phyloP scores from a whole-genome alignment of 163 green algal species.

The Scenedesmus sp. region DNA sequence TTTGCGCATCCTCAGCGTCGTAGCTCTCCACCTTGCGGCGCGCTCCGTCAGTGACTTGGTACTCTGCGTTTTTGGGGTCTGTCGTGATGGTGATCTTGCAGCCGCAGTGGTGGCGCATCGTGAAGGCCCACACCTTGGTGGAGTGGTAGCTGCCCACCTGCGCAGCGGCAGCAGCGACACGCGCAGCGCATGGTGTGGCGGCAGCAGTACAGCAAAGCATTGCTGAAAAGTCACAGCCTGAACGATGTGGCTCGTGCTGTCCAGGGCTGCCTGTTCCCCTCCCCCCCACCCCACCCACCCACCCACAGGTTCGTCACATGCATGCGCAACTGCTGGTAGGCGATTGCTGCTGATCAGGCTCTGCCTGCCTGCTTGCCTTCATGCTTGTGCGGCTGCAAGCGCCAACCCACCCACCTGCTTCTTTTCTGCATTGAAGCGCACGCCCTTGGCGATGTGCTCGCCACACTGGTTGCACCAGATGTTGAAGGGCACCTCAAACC shows the following conservation, averaged over 20 bases:
- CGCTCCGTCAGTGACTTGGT: constrained; percentile 84
- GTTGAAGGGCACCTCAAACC: constrained; percentile 97
- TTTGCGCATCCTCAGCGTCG: constrained; percentile 54
- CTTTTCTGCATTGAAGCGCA: constrained; percentile 98
- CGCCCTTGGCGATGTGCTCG: constrained; percentile 93
- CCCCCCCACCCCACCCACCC: too few species aligned
- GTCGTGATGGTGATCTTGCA: constrained; percentile 93
- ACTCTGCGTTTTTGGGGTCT: constrained; percentile 95
- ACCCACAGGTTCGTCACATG: neutral
- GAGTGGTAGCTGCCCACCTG: constrained; percentile 92
- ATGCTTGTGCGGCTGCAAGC: neutral
- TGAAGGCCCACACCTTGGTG: constrained; percentile 95
- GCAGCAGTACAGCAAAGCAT: neutral
- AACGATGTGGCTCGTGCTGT: too few species aligned
- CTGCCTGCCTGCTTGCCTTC: neutral
- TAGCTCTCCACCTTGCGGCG: constrained; percentile 73
- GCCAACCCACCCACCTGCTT: constrained; percentile 74
- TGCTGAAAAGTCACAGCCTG: neutral
- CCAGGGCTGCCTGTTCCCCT: too few species aligned
- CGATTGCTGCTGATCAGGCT: neutral
- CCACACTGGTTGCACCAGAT: constrained; percentile 91
- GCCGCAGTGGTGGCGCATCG: constrained; percentile 87
- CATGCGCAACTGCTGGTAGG: neutral
- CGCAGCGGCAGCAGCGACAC: neutral
- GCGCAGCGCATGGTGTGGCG: neutral